phyloP scores from a whole-genome alignment of 345 rosid species.

The Barbarea vulgaris region DNA sequence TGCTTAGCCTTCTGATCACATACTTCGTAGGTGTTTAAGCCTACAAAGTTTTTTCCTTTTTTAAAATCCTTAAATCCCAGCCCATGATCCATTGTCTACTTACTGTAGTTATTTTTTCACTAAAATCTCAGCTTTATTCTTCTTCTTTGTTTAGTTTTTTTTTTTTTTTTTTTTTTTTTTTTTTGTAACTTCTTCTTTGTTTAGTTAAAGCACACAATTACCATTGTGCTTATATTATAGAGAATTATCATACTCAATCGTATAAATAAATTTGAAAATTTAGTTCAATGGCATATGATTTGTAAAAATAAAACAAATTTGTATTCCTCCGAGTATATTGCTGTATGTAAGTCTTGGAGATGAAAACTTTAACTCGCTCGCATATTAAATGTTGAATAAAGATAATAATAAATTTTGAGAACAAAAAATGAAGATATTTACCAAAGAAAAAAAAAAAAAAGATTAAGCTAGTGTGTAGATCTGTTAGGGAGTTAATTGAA shows the following conservation, averaged over 20 bases:
- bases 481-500: not conserved
- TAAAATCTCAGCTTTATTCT: not conserved
- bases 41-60: not conserved
- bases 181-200: not conserved
- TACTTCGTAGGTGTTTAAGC: conserved; percentile 27
- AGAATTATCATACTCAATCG: not conserved
- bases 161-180: no score
- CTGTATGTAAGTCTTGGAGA: not conserved
- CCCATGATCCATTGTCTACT: conserved; percentile 11
- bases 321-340: not conserved
- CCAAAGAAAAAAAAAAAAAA: not conserved
- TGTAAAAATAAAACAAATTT: not conserved
- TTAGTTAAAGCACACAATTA: not conserved
- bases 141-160: not conserved
- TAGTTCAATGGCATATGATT: not conserved
- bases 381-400: not conserved
- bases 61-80: not conserved
- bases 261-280: not conserved
- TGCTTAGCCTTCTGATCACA: conserved; percentile 34
- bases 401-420: no score
- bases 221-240: not conserved
- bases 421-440: not conserved
- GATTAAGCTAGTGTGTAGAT: not conserved
- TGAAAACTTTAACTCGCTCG: not conserved
- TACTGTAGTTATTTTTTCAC: not conserved